Base-by-base conservation (phyloP, 129 eudicot species). In the Flaveria robusta region DNA sequence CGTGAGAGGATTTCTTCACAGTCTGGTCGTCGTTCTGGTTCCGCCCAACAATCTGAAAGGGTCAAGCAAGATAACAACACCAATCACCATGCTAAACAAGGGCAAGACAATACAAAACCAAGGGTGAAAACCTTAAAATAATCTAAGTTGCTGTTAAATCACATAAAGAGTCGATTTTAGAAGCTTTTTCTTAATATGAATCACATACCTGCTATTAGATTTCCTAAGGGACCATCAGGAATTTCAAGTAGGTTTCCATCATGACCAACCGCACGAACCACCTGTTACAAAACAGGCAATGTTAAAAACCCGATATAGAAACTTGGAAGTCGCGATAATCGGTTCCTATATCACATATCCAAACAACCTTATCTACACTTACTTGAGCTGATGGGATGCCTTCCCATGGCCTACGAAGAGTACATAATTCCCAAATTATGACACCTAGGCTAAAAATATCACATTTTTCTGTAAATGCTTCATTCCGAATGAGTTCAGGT, bases 401-500 rank as follows among this genome's bases (percentile, higher is more conserved):
- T 71, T 93, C 91, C 98, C 98, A 93, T 70, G 98, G 98, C 78
- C 89, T 90, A 59, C 55, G 90, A 74, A 90, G 88, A 42, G 96
- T 93, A 80, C 87, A 93, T 26, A 93, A 79, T 77, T 93, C 97
- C 98, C 97, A 90, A 78, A 93, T 86, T 47, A 93, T 93, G 72
- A 93, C 98, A 46, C 98, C 98, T 19, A 93, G 83, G 85, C 98
- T 93, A 73, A 93, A 93, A 52, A 93, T 93, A 74, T 93, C 98
- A 68, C 98, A 90, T 58, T 93, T 93, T 74, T 93, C 97, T 12
- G 97, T 93, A 83, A 90, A 93, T 50, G 96, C 96, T 78, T 93
- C 92, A 56, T 90, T 88, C 27, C 97, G 91, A 50, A 93, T 90
- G 46, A 93, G 97, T 87, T 93, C 98, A 39, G 98, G 98, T 72